These are phyloP conservation scores for Fusarium luffae DNA, from an alignment of 2,329 filamentous ascomycete genomes.

Conservation along the genomic window DNA sequence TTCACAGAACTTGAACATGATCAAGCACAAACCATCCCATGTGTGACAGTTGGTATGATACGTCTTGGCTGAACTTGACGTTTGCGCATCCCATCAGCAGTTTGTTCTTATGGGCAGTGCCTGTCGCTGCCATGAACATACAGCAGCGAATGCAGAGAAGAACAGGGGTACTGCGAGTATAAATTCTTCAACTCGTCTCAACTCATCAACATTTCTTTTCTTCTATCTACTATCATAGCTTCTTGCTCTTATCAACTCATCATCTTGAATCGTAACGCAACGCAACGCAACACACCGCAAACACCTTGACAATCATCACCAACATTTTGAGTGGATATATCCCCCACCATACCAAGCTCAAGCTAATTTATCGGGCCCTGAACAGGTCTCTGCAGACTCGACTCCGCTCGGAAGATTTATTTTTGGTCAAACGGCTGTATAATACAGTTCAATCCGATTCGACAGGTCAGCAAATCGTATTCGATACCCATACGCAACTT, in stretches of 20 bases:
- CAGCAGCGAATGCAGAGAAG: conserved; percentile 1
- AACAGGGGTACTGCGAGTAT: conserved; percentile 4
- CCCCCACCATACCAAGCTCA: conserved; percentile 21
- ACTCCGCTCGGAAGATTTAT: conserved; percentile 31
- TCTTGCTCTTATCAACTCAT: background rate
- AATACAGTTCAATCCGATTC: conserved; percentile 11
- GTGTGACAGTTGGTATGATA: background rate
- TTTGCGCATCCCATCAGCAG: background rate
- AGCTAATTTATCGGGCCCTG: conserved; percentile 31
- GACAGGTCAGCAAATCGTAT: conserved; percentile 11
- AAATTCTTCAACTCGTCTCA: background rate
- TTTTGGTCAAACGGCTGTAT: conserved; percentile 13
- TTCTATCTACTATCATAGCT: background rate
- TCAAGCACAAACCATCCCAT: background rate
- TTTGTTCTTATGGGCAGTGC: background rate
- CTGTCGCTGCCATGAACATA: background rate
- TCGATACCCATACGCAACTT: background rate
- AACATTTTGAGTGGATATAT: conserved; percentile 21
- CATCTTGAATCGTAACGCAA: background rate
- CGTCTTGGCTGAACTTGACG: background rate
- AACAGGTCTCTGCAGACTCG: conserved; percentile 6
- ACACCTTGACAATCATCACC: background rate
- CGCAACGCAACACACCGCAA: background rate
- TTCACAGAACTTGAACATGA: background rate
- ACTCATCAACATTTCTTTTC: background rate